Evolutionary conservation across 768 basidiomycete genomes (phyloP), one percentile per base, ranked within the genome.

Genomic region (Lactifluus echinatus): DNA sequence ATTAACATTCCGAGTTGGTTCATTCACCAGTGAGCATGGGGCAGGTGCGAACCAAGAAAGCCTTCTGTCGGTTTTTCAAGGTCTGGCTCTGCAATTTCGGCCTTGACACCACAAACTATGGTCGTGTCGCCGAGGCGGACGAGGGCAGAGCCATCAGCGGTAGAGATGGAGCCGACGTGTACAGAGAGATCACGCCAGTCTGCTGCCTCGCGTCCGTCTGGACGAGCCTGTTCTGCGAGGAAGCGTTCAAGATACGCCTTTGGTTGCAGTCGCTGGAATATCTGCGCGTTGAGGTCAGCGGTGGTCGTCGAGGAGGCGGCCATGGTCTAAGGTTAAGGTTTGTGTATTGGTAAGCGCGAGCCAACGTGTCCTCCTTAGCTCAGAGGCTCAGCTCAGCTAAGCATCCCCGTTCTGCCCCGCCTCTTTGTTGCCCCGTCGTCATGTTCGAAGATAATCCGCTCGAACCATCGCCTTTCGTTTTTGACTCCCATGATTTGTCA

Each of bases 51-150:
- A 93, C 94, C 93, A 23, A 98, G 66, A 67, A 88, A 97, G 0
- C 95, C 95, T 28, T 83, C 76, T 15, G 78, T 73, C 0, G 87
- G 89, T 2, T 70, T 70, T 61, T 92, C 84, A 17, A 95, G 67
- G 63, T 90, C 88, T 4, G 95, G 95, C 65, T 93, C 89, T 26
- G 92, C 86, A 39, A 95, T 86, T 71, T 98, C 94, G 14, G 92
- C 93, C 68, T 96, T 97, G 63, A 99, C 82, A 1, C 96, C 96
- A 65, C 94, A 97, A 0, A 97, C 89, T 36, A 98, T 76, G 1
- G 92, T 97, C n/a, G 95, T 96, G 46, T 89, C 80, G 19, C 96
- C 96, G 57, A 97, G 68, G 26, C 92, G 76, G 4, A 97, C 90
- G 39, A 99, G 84, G 0, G 94, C 85, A 4, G 93, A 96, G 0